These are phyloP conservation scores for Ceratocystiopsis sp. DNA, from an alignment of 2,329 filamentous ascomycete genomes.

Conservation along the genomic window DNA sequence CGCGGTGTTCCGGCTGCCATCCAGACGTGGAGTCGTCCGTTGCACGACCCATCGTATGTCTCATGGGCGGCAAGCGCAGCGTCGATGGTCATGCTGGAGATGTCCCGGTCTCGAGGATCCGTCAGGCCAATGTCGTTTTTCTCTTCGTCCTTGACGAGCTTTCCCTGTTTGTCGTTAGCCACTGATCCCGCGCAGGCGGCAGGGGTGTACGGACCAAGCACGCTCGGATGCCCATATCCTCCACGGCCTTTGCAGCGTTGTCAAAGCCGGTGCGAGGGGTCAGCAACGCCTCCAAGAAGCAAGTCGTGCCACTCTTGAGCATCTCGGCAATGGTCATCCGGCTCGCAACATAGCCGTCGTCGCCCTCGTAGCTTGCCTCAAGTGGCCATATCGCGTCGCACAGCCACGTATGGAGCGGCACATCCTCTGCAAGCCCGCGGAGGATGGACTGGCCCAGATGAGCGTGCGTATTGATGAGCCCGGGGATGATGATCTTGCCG, in stretches of 20 bases:
- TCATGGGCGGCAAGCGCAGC: constrained; percentile 17
- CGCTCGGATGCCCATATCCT: constrained; percentile 10
- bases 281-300: constrained; percentile 34
- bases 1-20: constrained; percentile 28
- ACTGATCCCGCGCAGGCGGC: background rate
- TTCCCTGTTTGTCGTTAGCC: constrained; percentile 11
- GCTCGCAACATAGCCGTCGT: constrained; percentile 30
- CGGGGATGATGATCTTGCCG: constrained; percentile 29
- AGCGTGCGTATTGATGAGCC: constrained; percentile 32
- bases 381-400: constrained; percentile 30
- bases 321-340: constrained; percentile 32
- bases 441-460: constrained; percentile 32
- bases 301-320: constrained; percentile 31
- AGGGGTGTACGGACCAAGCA: constrained; percentile 9
- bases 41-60: constrained; percentile 1
- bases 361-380: constrained; percentile 11
- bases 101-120: constrained; percentile 20
- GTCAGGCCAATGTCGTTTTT: constrained; percentile 17
- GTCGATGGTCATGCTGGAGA: constrained; percentile 17
- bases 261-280: constrained; percentile 13
- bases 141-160: constrained; percentile 20
- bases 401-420: constrained; percentile 31
- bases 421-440: constrained; percentile 29
- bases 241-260: constrained; percentile 10
- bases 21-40: constrained; percentile 29